Evolutionary conservation across 1,139 yeast species (phyloP), one percentile per base, ranked within the genome.

Genomic region (Arxiozyma slooffiae): DNA sequence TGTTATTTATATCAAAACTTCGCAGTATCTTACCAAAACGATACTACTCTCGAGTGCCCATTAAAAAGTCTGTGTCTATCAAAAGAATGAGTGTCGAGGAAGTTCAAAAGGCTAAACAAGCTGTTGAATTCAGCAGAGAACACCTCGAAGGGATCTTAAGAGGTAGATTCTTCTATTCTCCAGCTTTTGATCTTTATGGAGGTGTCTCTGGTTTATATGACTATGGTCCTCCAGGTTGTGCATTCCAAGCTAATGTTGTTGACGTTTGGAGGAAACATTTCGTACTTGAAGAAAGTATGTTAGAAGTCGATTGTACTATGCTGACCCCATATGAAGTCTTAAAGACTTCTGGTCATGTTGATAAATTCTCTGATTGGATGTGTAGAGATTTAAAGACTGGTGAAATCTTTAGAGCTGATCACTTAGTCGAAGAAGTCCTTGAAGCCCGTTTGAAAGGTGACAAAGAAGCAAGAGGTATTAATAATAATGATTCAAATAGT

Each of bases 201-300:
- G 98, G 98, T 69, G 97, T 94, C 48, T 87, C 97, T 50, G 99
- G 99, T 59, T 77, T 94, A 53, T 94, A 88, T 70, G 99, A 94
- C 70, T 94, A 89, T 67, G 99, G 99, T 72, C 99, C 99, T 55
- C 97, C 98, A 69, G 98, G 98, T 55, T 90, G 97, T 74, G 95
- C 98, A 16, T 81, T 94, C 71, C 97, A 92, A 75, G 95, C 97
- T 63, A 92, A 92, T 70, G 79, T 94, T 57, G 75, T 94, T 55
- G 98, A 94, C 66, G 79, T 81, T 47, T 94, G 98, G 98, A 84
- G 97, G 76, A 92, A 90, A 71, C 99, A 94, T 72, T 94, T 94
- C 68, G 82, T 94, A 57, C 77, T 94, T 58, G 97, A 94, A 71
- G 99, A 94, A 73, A 97, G 92, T 66, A 94, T 94, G 97, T 79